Evolutionary conservation across 106 monocot species (phyloP).

Genomic region (Cymbidium sinense): DNA sequence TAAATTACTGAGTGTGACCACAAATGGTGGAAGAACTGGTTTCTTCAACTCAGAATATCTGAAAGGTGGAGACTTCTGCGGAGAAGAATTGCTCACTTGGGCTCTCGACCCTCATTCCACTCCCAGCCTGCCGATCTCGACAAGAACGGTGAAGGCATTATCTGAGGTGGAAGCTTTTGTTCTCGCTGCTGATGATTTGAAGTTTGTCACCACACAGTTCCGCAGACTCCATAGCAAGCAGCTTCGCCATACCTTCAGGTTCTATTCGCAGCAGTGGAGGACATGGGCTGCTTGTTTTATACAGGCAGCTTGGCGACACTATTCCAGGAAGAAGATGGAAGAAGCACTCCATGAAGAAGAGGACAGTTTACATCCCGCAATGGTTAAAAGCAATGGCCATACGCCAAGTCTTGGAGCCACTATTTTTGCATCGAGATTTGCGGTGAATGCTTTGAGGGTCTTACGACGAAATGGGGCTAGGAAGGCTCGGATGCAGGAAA

Average conservation of each 20-base stretch:
- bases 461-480: constrained; percentile 23
- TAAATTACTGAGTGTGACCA: constrained; percentile 44
- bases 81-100: constrained; percentile 62
- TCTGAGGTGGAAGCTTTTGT: constrained; percentile 58
- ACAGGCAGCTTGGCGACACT: constrained; percentile 55
- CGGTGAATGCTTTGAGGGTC: constrained; percentile 25
- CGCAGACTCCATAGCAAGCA: constrained; percentile 62
- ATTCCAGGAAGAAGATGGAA: constrained; percentile 41
- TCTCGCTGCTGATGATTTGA: constrained; percentile 44
- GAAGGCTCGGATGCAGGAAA: constrained; percentile 31
- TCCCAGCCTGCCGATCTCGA: constrained; percentile 49
- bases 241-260: constrained; percentile 51
- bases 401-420: constrained; percentile 40
- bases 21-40: constrained; percentile 62
- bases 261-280: constrained; percentile 58
- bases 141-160: constrained; percentile 47
- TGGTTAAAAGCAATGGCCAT: constrained; percentile 17
- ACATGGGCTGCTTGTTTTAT: constrained; percentile 70
- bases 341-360: constrained; percentile 38
- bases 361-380: constrained; percentile 33
- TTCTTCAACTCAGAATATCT: constrained; percentile 51
- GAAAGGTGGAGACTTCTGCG: constrained; percentile 56
- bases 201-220: constrained; percentile 64
- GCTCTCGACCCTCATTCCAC: constrained; percentile 49
- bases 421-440: constrained; percentile 49